These are phyloP conservation scores for Cucumis hystrix DNA, from an alignment of 306 rosid species.

Conservation along the genomic window DNA sequence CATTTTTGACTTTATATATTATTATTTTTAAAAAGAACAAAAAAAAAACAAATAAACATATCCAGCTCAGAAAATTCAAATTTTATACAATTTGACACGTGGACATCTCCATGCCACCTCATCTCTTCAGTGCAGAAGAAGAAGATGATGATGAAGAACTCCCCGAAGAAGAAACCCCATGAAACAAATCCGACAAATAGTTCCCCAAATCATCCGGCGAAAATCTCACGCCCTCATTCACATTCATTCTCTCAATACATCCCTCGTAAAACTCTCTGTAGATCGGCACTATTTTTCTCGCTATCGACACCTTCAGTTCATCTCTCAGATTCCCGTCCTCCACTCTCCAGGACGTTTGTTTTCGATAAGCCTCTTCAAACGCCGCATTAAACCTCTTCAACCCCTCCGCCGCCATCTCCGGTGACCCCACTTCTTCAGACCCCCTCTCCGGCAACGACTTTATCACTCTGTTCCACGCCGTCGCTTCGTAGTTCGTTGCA, in stretches of 20 bases:
- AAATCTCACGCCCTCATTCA: constrained; percentile 3
- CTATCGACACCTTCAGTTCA: constrained; percentile 28
- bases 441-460: constrained; percentile 17
- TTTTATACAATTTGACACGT: not conserved
- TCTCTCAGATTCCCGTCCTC: constrained; percentile 27
- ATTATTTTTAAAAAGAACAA: too few relatives aligned
- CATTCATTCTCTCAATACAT: not conserved
- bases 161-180: constrained; percentile 18
- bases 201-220: constrained; percentile 43
- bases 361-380: constrained; percentile 32
- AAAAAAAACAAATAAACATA: not conserved
- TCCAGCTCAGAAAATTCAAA: not conserved
- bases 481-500: constrained; percentile 25
- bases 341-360: constrained; percentile 36
- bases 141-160: constrained; percentile 2
- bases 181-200: constrained; percentile 39
- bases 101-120: not conserved
- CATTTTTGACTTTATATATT: too few relatives aligned
- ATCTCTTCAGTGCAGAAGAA: not conserved
- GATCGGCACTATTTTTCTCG: constrained; percentile 22
- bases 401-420: constrained; percentile 18
- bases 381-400: constrained; percentile 20
- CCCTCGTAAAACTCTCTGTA: constrained; percentile 23
- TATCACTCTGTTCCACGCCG: constrained; percentile 34
- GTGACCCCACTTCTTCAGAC: not conserved